phyloP scores from a whole-genome alignment of 73 alveolate genomes.

The Paramecium octaurelia region DNA sequence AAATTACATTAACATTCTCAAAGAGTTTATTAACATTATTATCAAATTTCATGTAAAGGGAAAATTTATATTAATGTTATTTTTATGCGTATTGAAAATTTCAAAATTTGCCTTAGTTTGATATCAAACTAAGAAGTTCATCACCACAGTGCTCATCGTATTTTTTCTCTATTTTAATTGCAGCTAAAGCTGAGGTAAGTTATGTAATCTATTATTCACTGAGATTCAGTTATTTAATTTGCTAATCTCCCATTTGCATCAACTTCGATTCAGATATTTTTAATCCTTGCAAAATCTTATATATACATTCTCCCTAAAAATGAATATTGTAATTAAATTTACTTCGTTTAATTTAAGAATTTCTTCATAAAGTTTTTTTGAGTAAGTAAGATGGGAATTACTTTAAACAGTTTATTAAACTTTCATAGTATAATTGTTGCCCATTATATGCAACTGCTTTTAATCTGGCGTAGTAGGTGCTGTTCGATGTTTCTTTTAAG shows the following conservation, averaged over 20 bases:
- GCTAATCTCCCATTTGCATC: background rate
- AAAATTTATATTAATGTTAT: background rate
- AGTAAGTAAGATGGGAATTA: background rate
- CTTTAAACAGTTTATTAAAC: background rate
- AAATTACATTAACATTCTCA: background rate
- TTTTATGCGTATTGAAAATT: background rate
- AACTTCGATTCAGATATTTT: background rate
- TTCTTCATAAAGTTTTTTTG: background rate
- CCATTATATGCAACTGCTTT: background rate
- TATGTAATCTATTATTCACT: background rate
- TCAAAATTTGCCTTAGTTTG: background rate
- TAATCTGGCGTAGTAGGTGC: constrained; percentile 24
- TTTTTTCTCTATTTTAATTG: background rate
- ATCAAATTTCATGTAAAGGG: background rate
- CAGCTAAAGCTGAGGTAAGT: background rate
- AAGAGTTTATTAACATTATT: background rate
- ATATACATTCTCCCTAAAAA: background rate
- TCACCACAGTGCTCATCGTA: background rate
- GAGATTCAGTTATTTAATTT: background rate
- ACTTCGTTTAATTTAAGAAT: background rate
- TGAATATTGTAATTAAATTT: too few species aligned
- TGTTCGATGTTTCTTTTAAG: background rate
- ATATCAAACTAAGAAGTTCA: background rate
- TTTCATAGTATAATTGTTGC: background rate
- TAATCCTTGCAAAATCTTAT: background rate